phyloP scores from a whole-genome alignment of 2,329 filamentous ascomycete genomes.

The Setomelanomma holmii region DNA sequence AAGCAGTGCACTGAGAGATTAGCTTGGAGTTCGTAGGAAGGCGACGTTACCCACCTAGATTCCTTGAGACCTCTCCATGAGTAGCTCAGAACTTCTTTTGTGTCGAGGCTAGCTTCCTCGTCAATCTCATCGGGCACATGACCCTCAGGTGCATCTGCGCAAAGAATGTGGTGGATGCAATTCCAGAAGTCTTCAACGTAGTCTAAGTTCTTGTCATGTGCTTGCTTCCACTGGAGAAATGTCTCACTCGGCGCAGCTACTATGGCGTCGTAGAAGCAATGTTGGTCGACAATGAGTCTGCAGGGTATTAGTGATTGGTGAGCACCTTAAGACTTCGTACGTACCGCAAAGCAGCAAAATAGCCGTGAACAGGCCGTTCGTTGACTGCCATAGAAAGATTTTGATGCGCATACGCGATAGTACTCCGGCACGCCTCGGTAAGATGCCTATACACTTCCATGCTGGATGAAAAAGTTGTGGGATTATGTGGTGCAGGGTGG shows the following conservation, averaged over 20 bases:
- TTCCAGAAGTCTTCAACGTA: slow-evolving; percentile 77
- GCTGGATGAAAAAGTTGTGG: slow-evolving; percentile 34
- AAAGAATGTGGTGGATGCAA: slow-evolving; percentile 78
- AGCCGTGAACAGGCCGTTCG: slow-evolving; percentile 55
- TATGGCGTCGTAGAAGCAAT: slow-evolving; percentile 39
- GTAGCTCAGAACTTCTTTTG: slow-evolving; percentile 91
- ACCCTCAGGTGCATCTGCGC: slow-evolving; percentile 93
- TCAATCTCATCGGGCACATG: slow-evolving; percentile 80
- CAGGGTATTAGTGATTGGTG: neutral
- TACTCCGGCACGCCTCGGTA: slow-evolving; percentile 67
- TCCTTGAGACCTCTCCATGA: slow-evolving; percentile 96
- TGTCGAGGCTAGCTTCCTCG: slow-evolving; percentile 73
- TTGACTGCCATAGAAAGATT: slow-evolving; percentile 69
- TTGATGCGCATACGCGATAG: slow-evolving; percentile 67
- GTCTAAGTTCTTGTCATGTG: slow-evolving; percentile 65
- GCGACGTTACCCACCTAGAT: slow-evolving; percentile 69
- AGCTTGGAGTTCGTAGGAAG: neutral
- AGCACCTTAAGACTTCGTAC: neutral
- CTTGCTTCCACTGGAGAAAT: slow-evolving; percentile 37
- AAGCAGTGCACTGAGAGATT: slow-evolving; percentile 70
- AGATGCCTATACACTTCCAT: slow-evolving; percentile 64
- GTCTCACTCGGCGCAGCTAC: slow-evolving; percentile 11
- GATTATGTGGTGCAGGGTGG: neutral
- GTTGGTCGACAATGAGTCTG: slow-evolving; percentile 59
- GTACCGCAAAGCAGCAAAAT: slow-evolving; percentile 48